Evolutionary conservation across 164 flowering plant genomes (phyloP), one percentile per base, ranked within the genome.

Genomic region (Magnolia changhungtana): DNA sequence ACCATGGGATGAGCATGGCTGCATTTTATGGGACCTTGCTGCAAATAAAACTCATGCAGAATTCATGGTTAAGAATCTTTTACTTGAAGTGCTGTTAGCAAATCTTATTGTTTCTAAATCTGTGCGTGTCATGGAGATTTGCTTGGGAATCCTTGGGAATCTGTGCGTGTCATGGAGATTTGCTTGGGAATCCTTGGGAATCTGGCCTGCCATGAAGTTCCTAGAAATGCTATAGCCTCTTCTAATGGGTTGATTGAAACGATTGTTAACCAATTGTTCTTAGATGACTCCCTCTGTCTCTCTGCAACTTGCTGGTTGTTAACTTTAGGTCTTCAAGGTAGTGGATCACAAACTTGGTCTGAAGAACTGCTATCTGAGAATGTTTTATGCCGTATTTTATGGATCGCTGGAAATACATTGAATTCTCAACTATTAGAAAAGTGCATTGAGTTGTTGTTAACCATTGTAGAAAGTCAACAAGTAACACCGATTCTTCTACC

Each of bases 21-120:
- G 97, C 81, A 80, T 94, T 81, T 83, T 96, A 80, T 96, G 99
- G 99, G 99, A 96, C 83, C 93, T 96, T 79, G 87, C 98, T 72
- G 93, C 94, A 7, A 88, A 83, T 79, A 82, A 77, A 82, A 80
- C 80, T 73, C 98, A 91, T 83, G 97, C 99, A 59, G 93, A 89
- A 76, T 85, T 96, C 61, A 96, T 96, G 97, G 98, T 96, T 50
- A 80, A 90, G 72, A 94, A 96, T 83, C 86, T 92, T 92, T 72
- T 92, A 37, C 90, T 94, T 74, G 93, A 94, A 63, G 99, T 94
- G 37, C 89, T 96, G 80, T 81, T 85, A 81, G 92, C 91, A 72
- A 90, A 82, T 80, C 91, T 96, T 52, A 67, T 73, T 79, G 83
- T 88, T 78, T 80, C 89, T 7, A 81, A 81, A 79, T 87, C 95